These are phyloP conservation scores for Arthrinium puccinioides DNA, from an alignment of 2,329 filamentous ascomycete species.

Conservation along the genomic window DNA sequence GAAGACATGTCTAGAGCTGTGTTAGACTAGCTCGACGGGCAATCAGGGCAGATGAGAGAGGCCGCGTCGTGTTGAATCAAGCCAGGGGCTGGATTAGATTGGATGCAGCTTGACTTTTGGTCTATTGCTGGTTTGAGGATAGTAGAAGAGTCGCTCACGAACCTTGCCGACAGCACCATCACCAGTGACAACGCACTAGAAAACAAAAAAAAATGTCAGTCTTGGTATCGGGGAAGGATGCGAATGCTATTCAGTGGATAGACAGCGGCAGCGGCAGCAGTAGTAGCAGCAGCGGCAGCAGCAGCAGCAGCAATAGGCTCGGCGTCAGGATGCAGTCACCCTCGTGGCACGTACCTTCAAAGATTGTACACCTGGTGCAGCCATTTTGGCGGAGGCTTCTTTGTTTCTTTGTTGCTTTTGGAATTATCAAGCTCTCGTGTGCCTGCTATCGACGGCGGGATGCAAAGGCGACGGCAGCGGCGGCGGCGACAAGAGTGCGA, in stretches of 20 bases:
- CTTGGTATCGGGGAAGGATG: conserved; percentile 23
- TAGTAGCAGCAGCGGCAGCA: conserved; percentile 2
- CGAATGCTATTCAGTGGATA: conserved; percentile 6
- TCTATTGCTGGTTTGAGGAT: too few relatives aligned
- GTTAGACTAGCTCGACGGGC: too few relatives aligned
- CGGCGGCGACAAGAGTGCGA: too few relatives aligned
- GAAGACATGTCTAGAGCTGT: conserved; percentile 74
- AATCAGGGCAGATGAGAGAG: too few relatives aligned
- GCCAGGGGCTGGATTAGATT: too few relatives aligned
- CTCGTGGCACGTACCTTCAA: conserved; percentile 3
- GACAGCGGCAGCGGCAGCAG: conserved; percentile 4
- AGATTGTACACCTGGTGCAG: conserved; percentile 5
- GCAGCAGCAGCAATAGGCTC: conserved; percentile 9
- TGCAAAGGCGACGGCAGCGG: too few relatives aligned
- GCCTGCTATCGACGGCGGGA: too few relatives aligned
- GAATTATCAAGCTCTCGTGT: too few relatives aligned
- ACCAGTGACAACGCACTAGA: conserved; percentile 93
- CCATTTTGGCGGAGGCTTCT: too few relatives aligned
- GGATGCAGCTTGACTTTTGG: too few relatives aligned
- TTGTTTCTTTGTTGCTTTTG: too few relatives aligned
- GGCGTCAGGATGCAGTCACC: not conserved
- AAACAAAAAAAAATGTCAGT: conserved; percentile 18
- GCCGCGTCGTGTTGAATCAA: too few relatives aligned
- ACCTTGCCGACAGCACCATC: conserved; percentile 99
- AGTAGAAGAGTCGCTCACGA: conserved; percentile 26